Percentiles rank a stretch among this genome's conserved stretches.
phyloP scores from a whole-genome alignment of 352 stramenopile genomes.

The Aphanomyces cochlioides region DNA sequence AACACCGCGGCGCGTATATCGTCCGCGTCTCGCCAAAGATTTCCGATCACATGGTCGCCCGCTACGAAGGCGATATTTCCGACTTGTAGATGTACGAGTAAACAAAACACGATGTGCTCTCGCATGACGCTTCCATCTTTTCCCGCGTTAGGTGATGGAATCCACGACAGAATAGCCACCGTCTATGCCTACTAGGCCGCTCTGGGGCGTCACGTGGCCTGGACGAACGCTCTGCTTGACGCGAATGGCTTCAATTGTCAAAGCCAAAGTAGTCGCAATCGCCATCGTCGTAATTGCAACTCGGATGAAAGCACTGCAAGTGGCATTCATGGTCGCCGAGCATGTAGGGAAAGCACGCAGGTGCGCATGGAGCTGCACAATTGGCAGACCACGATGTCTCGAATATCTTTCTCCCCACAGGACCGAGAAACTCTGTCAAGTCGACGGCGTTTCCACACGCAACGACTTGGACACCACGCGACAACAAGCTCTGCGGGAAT shows the following conservation, averaged over 20 bases:
- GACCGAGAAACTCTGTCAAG: background rate
- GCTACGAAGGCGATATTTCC: slow-evolving; percentile 79
- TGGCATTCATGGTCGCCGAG: slow-evolving; percentile 1
- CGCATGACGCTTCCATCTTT: too few species aligned
- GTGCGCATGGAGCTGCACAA: background rate
- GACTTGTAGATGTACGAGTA: slow-evolving; percentile 48
- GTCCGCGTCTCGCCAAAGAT: slow-evolving; percentile 92
- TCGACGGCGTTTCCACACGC: too few species aligned
- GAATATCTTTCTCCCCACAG: background rate
- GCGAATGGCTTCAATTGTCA: background rate
- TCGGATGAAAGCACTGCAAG: background rate
- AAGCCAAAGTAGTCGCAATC: background rate
- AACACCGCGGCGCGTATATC: slow-evolving; percentile 95
- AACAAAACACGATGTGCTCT: background rate
- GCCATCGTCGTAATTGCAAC: background rate
- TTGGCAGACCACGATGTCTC: background rate
- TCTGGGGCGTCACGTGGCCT: too few species aligned
- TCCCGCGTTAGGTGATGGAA: too few species aligned
- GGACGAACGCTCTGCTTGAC: too few species aligned
- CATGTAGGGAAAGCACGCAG: background rate
- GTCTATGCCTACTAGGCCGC: too few species aligned
- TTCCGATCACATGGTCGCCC: slow-evolving; percentile 71
- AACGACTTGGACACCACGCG: too few species aligned
- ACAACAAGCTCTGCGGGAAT: too few species aligned
- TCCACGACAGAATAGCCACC: background rate